Evolutionary conservation across 257 asterid species (phyloP), one percentile per base, ranked within the genome.

Genomic region (Petrea volubilis): DNA sequence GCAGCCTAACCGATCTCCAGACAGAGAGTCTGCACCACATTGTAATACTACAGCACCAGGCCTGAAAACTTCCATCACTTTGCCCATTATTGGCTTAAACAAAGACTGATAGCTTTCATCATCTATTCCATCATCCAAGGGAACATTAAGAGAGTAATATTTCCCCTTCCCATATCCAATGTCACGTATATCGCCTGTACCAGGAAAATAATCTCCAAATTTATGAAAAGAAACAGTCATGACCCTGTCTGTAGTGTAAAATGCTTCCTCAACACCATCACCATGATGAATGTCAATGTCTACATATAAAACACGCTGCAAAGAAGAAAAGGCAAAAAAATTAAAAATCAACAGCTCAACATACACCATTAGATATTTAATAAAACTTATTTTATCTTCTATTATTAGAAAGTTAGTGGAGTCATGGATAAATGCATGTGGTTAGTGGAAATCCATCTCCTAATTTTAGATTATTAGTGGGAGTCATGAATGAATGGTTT

Each of bases 271-370:
- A 28, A 85, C 90, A 67, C 90, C 90, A 73, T 85, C 90, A 1
- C 90, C 90, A 60, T 85, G 90, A 78, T 85, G 90, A 69, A 84
- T 84, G 79, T 84, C 89, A 74, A 84, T 84, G 83, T 84, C 89
- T 25, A 84, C 87, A 40, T 85, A 85, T 40, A 85, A 74, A 67
- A 85, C 90, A 47, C 90, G 88, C 90, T 85, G 90, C 75, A 59
- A 78, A 47, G 28, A 6, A 29, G 13, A 34, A 36, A 29, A 27
- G 46, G 4, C 40, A 68, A 71, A 51, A 44, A 34, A 9, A 27
- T 29, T 9, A 33, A 28, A 75, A 28, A 9, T 6, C 51, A 33
- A 33, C 38, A 33, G 7, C 7, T 33, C 38, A 33, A 33, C 38
- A 33, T 33, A 7, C 38, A 3, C 38, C n/a, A n/a, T n/a, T n/a